Evolutionary conservation across 1,284 basidiomycete species (phyloP).

Genomic region (Marasmius sp.): DNA sequence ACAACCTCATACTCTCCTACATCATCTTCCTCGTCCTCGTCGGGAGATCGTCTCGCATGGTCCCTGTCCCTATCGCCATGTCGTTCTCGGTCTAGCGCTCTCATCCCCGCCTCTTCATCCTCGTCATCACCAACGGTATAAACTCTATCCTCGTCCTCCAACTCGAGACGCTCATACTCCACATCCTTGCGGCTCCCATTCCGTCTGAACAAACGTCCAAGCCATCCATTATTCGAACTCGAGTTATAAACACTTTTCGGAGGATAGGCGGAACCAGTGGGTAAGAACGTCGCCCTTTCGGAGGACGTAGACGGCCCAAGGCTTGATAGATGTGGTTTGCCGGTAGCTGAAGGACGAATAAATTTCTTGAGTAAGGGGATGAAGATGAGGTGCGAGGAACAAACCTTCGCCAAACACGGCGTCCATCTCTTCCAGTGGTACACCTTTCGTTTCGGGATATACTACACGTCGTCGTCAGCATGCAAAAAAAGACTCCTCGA

Average conservation of each 20-base stretch:
- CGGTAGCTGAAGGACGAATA: not conserved
- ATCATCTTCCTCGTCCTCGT: constrained; percentile 9
- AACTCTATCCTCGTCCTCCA: no score
- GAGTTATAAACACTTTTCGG: constrained; percentile 32
- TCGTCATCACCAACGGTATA: constrained; percentile 47
- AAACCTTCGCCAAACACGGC: constrained; percentile 78
- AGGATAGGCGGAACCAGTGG: constrained; percentile 20
- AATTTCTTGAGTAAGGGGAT: not conserved
- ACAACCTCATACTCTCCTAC: constrained; percentile 7
- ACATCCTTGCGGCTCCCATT: constrained; percentile 30
- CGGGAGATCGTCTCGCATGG: not conserved
- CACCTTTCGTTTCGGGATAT: constrained; percentile 81
- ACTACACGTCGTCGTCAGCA: constrained; percentile 39
- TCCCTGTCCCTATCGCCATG: not conserved
- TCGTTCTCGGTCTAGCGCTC: not conserved
- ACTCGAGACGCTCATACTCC: constrained; percentile 59
- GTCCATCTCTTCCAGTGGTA: constrained; percentile 83
- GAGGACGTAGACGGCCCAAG: not conserved
- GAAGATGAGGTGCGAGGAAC: constrained; percentile 1
- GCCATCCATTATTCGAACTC: constrained; percentile 38
- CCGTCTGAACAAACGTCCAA: constrained; percentile 51
- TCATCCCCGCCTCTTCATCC: constrained; percentile 6
- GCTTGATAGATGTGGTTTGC: constrained; percentile 1
- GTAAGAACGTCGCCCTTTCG: constrained; percentile 9
- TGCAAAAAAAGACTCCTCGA: constrained; percentile 4